Evolutionary conservation across 2,329 filamentous ascomycete genomes (phyloP).

Genomic region (Shiraia sp.): DNA sequence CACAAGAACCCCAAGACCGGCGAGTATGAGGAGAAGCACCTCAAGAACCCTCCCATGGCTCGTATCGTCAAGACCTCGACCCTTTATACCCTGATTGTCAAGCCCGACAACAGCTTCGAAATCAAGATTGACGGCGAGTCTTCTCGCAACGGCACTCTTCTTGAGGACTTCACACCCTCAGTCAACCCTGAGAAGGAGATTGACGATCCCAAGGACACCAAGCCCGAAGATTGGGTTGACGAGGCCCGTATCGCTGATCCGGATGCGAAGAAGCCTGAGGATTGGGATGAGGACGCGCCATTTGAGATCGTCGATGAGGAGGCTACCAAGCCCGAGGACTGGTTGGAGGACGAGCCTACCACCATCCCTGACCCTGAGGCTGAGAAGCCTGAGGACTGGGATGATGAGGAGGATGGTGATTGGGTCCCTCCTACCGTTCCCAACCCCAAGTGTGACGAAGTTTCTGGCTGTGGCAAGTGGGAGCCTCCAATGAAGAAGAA

Average conservation of each 20-base stretch:
- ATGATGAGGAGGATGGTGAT: conserved; percentile 99
- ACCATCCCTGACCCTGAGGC: conserved; percentile 90
- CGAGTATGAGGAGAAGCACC: conserved; percentile 99
- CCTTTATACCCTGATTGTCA: conserved; percentile 95
- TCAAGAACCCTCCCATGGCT: conserved; percentile 79
- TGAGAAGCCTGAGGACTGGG: conserved; percentile 98
- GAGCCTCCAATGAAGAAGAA: conserved; percentile 89
- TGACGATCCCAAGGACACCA: conserved; percentile 88
- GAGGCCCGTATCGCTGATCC: conserved; percentile 89
- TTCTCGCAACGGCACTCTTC: conserved; percentile 84
- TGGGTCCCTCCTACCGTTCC: conserved; percentile 88
- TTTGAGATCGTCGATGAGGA: conserved; percentile 95
- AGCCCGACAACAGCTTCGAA: conserved; percentile 92
- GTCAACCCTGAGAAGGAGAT: conserved; percentile 96
- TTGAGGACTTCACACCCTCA: conserved; percentile 90
- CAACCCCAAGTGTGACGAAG: conserved; percentile 95
- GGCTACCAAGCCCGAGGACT: conserved; percentile 89
- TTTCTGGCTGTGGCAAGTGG: conserved; percentile 93
- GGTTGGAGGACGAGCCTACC: conserved; percentile 86
- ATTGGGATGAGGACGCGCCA: conserved; percentile 98
- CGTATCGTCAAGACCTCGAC: conserved; percentile 89
- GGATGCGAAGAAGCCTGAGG: conserved; percentile 92
- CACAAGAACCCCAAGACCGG: conserved; percentile 99
- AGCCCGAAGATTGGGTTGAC: conserved; percentile 96
- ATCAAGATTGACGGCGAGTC: conserved; percentile 90